phyloP scores from a whole-genome alignment of 2,329 filamentous ascomycete genomes.

The Calonectria henricotiae region DNA sequence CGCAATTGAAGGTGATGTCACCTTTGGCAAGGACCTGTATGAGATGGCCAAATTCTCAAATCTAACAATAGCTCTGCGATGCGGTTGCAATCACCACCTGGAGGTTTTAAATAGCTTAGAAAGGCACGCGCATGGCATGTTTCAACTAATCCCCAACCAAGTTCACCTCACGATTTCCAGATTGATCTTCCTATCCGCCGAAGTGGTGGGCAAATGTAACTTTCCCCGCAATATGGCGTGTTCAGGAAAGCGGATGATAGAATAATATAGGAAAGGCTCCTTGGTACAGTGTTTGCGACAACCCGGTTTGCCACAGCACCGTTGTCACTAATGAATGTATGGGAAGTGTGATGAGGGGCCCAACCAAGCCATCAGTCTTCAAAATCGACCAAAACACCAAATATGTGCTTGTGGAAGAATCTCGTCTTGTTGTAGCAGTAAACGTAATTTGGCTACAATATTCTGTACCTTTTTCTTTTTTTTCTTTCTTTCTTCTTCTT shows the following conservation, averaged over 20 bases:
- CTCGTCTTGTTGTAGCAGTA: too few relatives aligned
- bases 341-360: too few relatives aligned
- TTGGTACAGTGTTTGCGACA: too few relatives aligned
- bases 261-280: too few relatives aligned
- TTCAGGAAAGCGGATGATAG: not conserved
- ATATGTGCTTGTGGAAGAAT: too few relatives aligned
- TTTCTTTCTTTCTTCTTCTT: not conserved
- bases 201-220: conserved; percentile 29
- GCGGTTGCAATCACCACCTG: not conserved
- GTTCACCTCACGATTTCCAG: not conserved
- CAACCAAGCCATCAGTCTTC: too few relatives aligned
- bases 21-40: too few relatives aligned
- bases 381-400: too few relatives aligned
- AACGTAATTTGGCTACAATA: too few relatives aligned
- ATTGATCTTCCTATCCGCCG: not conserved
- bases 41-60: not conserved
- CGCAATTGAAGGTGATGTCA: not conserved
- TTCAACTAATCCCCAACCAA: too few relatives aligned
- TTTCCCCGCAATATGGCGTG: conserved; percentile 24
- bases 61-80: not conserved
- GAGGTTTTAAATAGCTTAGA: not conserved
- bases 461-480: not conserved
- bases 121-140: not conserved
- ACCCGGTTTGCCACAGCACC: too few relatives aligned
- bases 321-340: too few relatives aligned